Evolutionary conservation across 225 moss, liverwort and hornwort genomes (phyloP).

Genomic region (Straminergon stramineum): DNA sequence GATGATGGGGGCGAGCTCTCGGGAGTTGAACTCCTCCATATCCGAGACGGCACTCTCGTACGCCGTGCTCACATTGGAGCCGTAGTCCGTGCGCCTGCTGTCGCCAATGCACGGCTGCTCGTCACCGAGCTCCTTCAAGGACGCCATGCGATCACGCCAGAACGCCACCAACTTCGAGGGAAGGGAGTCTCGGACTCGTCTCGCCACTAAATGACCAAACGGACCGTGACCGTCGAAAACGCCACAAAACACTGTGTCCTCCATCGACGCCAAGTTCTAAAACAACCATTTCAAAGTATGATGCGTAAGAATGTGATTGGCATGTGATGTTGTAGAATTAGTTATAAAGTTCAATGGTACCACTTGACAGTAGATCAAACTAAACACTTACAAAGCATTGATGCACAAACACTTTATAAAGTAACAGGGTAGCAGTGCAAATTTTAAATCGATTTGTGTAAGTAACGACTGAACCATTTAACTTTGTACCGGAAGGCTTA

Average conservation of each 20-base stretch:
- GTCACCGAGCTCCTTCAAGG: slow-evolving; percentile 1
- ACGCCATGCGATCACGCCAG: slow-evolving; percentile 22
- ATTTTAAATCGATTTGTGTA: neutral
- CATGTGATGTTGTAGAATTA: neutral
- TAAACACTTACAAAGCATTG: neutral
- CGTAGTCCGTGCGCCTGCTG: slow-evolving; percentile 38
- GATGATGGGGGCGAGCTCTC: neutral
- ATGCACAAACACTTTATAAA: neutral
- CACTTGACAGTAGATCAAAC: neutral
- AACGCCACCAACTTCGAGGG: slow-evolving; percentile 32
- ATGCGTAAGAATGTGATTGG: neutral
- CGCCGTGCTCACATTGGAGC: slow-evolving; percentile 39
- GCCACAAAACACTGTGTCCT: slow-evolving; percentile 42
- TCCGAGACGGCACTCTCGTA: slow-evolving; percentile 53
- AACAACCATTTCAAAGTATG: neutral
- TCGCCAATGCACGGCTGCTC: slow-evolving; percentile 23
- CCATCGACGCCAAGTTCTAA: slow-evolving; percentile 29
- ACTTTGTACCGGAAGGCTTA: too few relatives aligned
- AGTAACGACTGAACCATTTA: neutral
- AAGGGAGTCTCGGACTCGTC: slow-evolving; percentile 37
- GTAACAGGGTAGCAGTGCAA: too few relatives aligned
- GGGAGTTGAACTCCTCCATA: slow-evolving; percentile 22
- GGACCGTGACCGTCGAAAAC: slow-evolving; percentile 53
- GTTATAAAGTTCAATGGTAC: neutral
- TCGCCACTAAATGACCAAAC: slow-evolving; percentile 39